Conservation (phyloP, 176 grass and related monocot species). For the Triticum turgidum region DNA sequence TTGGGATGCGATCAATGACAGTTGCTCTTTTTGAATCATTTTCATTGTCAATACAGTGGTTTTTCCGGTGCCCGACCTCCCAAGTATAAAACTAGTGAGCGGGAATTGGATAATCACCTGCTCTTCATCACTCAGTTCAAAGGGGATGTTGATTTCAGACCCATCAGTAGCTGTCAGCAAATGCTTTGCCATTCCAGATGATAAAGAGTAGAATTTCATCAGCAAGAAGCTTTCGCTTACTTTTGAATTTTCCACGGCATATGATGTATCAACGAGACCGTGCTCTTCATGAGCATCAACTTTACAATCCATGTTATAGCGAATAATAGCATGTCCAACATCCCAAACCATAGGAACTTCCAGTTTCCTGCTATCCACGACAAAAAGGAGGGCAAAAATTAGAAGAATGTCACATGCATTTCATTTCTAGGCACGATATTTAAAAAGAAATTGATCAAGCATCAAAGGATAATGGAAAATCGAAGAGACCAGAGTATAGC, state of each 20-base stretch:
- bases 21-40: slow-evolving; percentile 64
- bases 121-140: slow-evolving; percentile 75
- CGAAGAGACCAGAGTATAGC: neutral
- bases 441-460: neutral
- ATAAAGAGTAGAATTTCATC: slow-evolving; percentile 88
- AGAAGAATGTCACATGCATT: neutral
- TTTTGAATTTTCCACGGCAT: slow-evolving; percentile 62
- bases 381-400: neutral
- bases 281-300: slow-evolving; percentile 25
- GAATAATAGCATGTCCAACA: slow-evolving; percentile 34
- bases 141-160: slow-evolving; percentile 61
- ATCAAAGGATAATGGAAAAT: no score
- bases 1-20: slow-evolving; percentile 56
- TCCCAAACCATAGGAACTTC: slow-evolving; percentile 72
- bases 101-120: slow-evolving; percentile 64
- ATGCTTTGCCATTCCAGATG: slow-evolving; percentile 64
- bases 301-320: slow-evolving; percentile 40
- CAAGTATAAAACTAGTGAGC: slow-evolving; percentile 70
- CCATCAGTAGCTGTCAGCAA: slow-evolving; percentile 78
- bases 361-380: slow-evolving; percentile 43
- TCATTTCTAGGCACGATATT: slow-evolving; percentile 10
- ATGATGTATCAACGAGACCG: slow-evolving; percentile 15
- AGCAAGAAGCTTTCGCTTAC: slow-evolving; percentile 79
- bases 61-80: slow-evolving; percentile 78
- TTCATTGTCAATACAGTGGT: slow-evolving; percentile 80